phyloP scores from a whole-genome alignment of 768 basidiomycete species.

The Omphalotus guepiniiformis region DNA sequence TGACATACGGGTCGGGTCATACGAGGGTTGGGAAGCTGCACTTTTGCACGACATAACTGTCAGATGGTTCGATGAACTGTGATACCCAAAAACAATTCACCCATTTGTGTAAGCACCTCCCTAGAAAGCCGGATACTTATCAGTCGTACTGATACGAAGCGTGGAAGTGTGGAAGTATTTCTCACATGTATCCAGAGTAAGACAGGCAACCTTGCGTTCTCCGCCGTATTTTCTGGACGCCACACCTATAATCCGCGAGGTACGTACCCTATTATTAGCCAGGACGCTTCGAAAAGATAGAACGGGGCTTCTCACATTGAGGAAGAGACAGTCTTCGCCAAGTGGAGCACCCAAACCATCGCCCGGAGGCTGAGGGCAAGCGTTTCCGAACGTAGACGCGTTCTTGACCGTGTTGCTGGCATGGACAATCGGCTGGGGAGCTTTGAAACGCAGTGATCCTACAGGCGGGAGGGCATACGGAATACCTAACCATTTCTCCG shows the following conservation, averaged over 20 bases:
- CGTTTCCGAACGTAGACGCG: slow-evolving; percentile 49
- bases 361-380: slow-evolving; percentile 46
- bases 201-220: slow-evolving; percentile 30
- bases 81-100: slow-evolving; percentile 19
- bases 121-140: slow-evolving; percentile 20
- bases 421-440: slow-evolving; percentile 40
- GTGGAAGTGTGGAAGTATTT: no score
- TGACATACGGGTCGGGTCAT: slow-evolving; percentile 43
- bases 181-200: slow-evolving; percentile 34
- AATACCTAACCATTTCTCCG: slow-evolving; percentile 58
- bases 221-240: slow-evolving; percentile 24
- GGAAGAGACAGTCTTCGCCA: slow-evolving; percentile 50
- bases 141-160: background rate
- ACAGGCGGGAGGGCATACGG: slow-evolving; percentile 56
- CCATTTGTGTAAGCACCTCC: slow-evolving; percentile 45
- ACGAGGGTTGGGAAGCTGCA: slow-evolving; percentile 36
- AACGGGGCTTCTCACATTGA: slow-evolving; percentile 39
- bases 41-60: slow-evolving; percentile 25
- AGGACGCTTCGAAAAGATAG: no score
- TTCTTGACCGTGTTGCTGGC: slow-evolving; percentile 26
- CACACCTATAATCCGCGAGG: slow-evolving; percentile 24
- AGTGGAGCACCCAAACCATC: slow-evolving; percentile 36
- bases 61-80: slow-evolving; percentile 9
- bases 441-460: slow-evolving; percentile 52
- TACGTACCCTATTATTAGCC: background rate